phyloP scores from a whole-genome alignment of 768 basidiomycete genomes.

The Boletus barrowsii region DNA sequence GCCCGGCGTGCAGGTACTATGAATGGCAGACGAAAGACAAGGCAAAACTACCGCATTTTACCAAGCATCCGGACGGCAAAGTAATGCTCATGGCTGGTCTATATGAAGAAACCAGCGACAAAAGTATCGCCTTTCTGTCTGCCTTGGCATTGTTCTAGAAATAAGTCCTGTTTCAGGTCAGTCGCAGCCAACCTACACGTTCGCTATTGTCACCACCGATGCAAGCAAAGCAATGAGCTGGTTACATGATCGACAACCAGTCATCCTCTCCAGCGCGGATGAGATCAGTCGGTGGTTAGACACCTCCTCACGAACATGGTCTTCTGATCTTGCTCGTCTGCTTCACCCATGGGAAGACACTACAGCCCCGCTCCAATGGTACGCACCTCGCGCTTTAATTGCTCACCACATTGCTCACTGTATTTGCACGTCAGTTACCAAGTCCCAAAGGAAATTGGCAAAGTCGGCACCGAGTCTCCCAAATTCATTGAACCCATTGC shows the following conservation, averaged over 20 bases:
- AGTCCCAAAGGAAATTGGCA: slow-evolving; percentile 89
- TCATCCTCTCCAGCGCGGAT: slow-evolving; percentile 63
- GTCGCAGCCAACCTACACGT: slow-evolving; percentile 66
- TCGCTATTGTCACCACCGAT: slow-evolving; percentile 85
- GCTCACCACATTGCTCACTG: neutral
- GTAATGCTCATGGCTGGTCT: slow-evolving; percentile 87
- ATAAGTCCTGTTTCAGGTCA: slow-evolving; percentile 37
- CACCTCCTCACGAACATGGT: slow-evolving; percentile 66
- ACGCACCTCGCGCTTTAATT: slow-evolving; percentile 18
- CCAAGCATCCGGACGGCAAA: slow-evolving; percentile 57
- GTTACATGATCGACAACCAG: slow-evolving; percentile 91
- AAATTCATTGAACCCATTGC: slow-evolving; percentile 80
- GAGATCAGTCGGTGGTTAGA: slow-evolving; percentile 79
- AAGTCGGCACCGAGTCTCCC: slow-evolving; percentile 80
- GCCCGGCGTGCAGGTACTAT: slow-evolving; percentile 60
- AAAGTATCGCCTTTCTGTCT: slow-evolving; percentile 41
- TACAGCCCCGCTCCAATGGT: slow-evolving; percentile 65
- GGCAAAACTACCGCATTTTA: slow-evolving; percentile 78
- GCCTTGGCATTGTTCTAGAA: neutral
- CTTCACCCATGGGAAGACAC: slow-evolving; percentile 58
- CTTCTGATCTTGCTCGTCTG: slow-evolving; percentile 51
- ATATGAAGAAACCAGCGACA: slow-evolving; percentile 69
- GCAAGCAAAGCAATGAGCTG: slow-evolving; percentile 69
- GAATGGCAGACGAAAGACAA: slow-evolving; percentile 91
- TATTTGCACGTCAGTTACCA: slow-evolving; percentile 56